Percentiles rank a stretch among this genome's conserved stretches.
phyloP scores from a whole-genome alignment of 2,329 filamentous ascomycete species.

The Botrytis deweyae region DNA sequence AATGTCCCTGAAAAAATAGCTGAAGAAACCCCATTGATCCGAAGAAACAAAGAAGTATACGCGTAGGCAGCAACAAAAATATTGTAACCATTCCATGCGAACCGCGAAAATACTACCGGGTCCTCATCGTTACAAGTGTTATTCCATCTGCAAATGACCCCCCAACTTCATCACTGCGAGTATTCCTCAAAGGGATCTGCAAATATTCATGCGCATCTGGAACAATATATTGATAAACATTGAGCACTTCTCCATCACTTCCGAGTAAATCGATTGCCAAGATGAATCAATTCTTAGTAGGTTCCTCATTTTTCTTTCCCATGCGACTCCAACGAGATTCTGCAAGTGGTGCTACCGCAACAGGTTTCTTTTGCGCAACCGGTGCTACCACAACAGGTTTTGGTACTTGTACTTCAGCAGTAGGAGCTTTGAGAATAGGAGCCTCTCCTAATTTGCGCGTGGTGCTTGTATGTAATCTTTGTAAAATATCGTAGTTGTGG shows the following conservation, averaged over 20 bases:
- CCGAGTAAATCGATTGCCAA: not conserved
- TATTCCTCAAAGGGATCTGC: not conserved
- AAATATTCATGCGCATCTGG: not conserved
- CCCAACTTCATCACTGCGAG: not conserved
- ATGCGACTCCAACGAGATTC: not conserved
- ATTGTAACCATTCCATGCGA: not conserved
- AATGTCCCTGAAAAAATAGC: not conserved
- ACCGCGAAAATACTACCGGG: not conserved
- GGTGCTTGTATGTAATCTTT: slow-evolving; percentile 38
- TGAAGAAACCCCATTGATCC: not conserved
- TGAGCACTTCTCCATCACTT: not conserved
- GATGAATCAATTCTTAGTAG: not conserved
- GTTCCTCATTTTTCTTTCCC: not conserved
- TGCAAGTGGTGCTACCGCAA: not conserved
- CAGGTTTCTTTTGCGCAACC: not conserved
- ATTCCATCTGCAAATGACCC: not conserved
- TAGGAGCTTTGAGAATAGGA: slow-evolving; percentile 21
- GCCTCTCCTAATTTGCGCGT: slow-evolving; percentile 39
- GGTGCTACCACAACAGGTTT: not conserved
- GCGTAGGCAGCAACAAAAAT: not conserved
- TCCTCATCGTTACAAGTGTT: not conserved
- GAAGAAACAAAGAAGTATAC: not conserved
- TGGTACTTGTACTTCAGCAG: not conserved
- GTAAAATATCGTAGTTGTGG: slow-evolving; percentile 36
- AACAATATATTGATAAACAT: not conserved